phyloP scores from a whole-genome alignment of 352 stramenopile genomes.

The Phytopythium oedochilum region DNA sequence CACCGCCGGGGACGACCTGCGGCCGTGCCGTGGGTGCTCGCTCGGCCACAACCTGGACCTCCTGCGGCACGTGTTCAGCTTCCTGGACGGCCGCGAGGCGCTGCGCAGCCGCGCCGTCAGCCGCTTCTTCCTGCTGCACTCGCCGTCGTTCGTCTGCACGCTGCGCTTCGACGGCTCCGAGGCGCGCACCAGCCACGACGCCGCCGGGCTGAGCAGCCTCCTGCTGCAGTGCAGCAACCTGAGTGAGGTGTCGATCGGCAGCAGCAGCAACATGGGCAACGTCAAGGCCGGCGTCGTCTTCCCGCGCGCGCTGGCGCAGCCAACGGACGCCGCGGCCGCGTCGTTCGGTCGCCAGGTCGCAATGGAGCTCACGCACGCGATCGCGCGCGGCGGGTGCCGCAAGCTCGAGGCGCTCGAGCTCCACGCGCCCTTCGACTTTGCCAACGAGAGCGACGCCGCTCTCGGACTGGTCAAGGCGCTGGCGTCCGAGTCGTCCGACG shows the following conservation, averaged over 20 bases:
- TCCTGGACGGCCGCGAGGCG: constrained; percentile 44
- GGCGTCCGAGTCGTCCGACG: too few relatives aligned
- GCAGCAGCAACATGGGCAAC: constrained; percentile 29
- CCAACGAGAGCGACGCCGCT: constrained; percentile 44
- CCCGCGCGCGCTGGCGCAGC: constrained; percentile 21
- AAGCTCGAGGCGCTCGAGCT: constrained; percentile 38
- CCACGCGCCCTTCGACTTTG: constrained; percentile 53
- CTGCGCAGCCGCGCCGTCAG: constrained; percentile 38
- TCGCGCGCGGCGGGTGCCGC: constrained; percentile 29
- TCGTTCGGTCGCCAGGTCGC: constrained; percentile 41
- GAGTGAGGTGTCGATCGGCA: constrained; percentile 40
- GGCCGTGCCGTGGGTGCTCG: constrained; percentile 15
- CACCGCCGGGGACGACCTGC: constrained; percentile 2
- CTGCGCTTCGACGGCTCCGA: constrained; percentile 34
- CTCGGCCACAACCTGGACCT: constrained; percentile 55
- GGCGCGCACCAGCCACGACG: constrained; percentile 10
- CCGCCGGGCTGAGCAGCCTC: constrained; percentile 14
- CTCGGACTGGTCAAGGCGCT: constrained; percentile 32
- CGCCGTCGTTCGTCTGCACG: constrained; percentile 34
- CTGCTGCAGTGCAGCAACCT: constrained; percentile 40
- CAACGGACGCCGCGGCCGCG: constrained; percentile 11
- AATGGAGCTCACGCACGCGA: constrained; percentile 25
- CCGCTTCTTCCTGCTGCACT: constrained; percentile 43
- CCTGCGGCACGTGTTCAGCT: constrained; percentile 48
- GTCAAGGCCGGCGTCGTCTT: constrained; percentile 35